Evolutionary conservation across 202 grass and related monocot species (phyloP), one percentile per base, ranked within the genome.

Genomic region (Bolboschoenoplectus hybrid): DNA sequence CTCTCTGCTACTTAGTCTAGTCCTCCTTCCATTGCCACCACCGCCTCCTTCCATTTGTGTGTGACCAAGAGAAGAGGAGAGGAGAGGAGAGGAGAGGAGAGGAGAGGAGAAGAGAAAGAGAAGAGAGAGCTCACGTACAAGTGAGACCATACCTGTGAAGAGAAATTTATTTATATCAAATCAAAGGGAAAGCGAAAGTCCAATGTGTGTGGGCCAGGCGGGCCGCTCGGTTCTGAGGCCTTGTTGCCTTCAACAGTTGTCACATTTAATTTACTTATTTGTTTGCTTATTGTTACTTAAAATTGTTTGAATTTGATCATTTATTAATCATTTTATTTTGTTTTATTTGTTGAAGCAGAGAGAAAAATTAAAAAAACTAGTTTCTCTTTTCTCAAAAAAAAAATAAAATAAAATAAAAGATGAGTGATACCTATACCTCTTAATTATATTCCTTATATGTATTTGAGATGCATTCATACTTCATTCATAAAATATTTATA

Each of bases 11-110:
- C 57, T 71, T 7, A 86, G 36, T 73, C 69, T 63, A 49, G 38
- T 20, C 84, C 86, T 84, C 81, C 90, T 74, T 77, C 90, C 88
- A n/a, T 85, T 85, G 1, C 7, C 86, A 13, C 56, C 85, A 5
- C 67, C 73, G 11, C 3, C 35, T 86, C 26, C 40, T 63, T 92
- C 87, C 84, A 88, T 88, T 52, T 52, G 50, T 12, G 0, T 49
- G 38, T 20, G 3, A 85, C 14, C 67, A 78, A 74, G 36, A 82
- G 1, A 68, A 68, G 12, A 19, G 67, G 26, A 32, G 56, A 71
- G 51, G 14, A 43, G 40, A 34, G 81, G 44, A 19, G 12, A 34
- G 13, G 17, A 10, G 3, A 38, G 19, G n/a, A n/a, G n/a, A n/a
- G n/a, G n/a, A 16, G 14, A 64, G 41, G 17, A 2, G 19, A 40